phyloP scores from a whole-genome alignment of 179 eudicot species.

The Spergularia azorica region DNA sequence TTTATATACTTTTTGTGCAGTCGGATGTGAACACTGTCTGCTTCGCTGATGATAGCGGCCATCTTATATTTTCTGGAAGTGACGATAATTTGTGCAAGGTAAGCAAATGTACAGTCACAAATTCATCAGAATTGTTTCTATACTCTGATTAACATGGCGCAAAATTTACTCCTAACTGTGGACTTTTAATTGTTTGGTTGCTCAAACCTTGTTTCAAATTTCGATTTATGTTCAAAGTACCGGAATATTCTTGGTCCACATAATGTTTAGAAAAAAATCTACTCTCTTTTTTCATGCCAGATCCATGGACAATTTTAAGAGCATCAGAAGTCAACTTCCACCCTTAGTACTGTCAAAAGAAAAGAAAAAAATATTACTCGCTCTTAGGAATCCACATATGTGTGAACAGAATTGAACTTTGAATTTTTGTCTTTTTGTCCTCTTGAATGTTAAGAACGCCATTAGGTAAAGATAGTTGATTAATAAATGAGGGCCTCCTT shows the following conservation, averaged over 20 bases:
- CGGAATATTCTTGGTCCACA: neutral
- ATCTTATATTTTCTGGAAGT: slow-evolving; percentile 83
- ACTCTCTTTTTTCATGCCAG: neutral
- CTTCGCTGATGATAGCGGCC: slow-evolving; percentile 87
- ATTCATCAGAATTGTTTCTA: neutral
- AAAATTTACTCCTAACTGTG: neutral
- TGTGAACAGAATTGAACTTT: neutral
- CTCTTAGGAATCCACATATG: too few species aligned
- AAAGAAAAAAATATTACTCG: neutral
- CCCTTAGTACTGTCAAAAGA: too few species aligned
- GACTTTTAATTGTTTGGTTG: neutral
- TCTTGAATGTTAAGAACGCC: neutral
- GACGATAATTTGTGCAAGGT: slow-evolving; percentile 90
- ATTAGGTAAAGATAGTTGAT: neutral
- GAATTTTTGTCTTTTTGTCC: neutral
- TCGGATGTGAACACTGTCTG: slow-evolving; percentile 92
- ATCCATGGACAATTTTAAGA: neutral
- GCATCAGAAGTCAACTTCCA: neutral
- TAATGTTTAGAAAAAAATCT: neutral
- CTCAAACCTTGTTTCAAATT: neutral
- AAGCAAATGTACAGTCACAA: slow-evolving; percentile 14
- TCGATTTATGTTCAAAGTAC: neutral
- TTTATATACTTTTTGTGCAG: slow-evolving; percentile 42
- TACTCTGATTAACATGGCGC: neutral
- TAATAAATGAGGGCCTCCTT: neutral